Evolutionary conservation across 768 basidiomycete genomes (phyloP).

Genomic region (Lactifluus piperatus): DNA sequence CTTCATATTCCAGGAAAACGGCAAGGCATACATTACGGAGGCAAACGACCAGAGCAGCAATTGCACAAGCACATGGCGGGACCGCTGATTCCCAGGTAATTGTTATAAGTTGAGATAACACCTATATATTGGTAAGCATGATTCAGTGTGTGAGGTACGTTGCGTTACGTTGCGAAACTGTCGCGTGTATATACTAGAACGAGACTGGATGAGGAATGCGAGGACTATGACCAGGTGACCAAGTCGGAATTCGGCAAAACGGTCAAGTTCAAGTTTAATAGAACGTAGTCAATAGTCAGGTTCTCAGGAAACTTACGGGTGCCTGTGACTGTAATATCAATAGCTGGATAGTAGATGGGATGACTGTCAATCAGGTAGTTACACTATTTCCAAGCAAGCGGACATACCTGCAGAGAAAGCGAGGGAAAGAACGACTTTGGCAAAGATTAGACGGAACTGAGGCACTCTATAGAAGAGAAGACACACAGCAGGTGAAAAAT

Average conservation of each 20-base stretch:
- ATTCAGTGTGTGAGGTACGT: background rate
- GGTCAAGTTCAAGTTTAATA: background rate
- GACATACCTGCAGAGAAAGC: constrained; percentile 4
- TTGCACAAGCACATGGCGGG: constrained; percentile 24
- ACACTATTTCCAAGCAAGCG: background rate
- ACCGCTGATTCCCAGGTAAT: constrained; percentile 26
- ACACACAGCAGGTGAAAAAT: constrained; percentile 12
- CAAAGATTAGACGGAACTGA: background rate
- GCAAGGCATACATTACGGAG: background rate
- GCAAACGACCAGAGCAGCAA: constrained; percentile 21
- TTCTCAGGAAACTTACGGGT: constrained; percentile 1
- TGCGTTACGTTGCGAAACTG: constrained; percentile 5
- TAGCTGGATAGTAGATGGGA: background rate
- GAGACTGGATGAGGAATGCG: constrained; percentile 5
- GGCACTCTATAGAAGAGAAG: background rate
- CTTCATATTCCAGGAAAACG: background rate
- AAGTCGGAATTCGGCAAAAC: background rate
- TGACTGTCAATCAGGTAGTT: background rate
- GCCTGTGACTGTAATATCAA: constrained; percentile 9
- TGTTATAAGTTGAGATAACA: constrained; percentile 14
- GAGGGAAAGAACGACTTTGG: background rate
- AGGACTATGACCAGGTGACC: constrained; percentile 1
- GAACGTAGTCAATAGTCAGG: background rate
- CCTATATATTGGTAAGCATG: background rate
- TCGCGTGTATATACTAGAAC: background rate